Evolutionary conservation across 495 filamentous ascomycete genomes (phyloP).

Genomic region (Neohortaea acidophila): DNA sequence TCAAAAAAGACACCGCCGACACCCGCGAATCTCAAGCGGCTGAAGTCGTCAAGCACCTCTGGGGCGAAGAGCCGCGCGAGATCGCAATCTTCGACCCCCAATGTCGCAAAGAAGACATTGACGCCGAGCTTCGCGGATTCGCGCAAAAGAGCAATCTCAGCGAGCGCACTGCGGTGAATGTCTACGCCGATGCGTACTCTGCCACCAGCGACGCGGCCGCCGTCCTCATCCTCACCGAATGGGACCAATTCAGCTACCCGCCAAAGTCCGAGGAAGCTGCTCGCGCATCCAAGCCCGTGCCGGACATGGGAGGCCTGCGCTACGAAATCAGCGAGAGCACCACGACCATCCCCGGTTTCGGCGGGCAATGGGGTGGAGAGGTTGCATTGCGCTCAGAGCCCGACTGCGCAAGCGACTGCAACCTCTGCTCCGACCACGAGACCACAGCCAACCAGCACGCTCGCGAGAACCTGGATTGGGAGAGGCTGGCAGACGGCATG

Average conservation of each 20-base stretch:
- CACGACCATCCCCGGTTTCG: not conserved
- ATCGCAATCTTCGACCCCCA: constrained; percentile 65
- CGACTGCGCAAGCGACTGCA: constrained; percentile 19
- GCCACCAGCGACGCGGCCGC: constrained; percentile 40
- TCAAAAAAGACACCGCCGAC: constrained; percentile 71
- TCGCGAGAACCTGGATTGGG: constrained; percentile 35
- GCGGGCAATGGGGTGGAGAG: not conserved
- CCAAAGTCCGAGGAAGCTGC: constrained; percentile 24
- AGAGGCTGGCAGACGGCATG: constrained; percentile 39
- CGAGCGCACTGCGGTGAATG: constrained; percentile 18
- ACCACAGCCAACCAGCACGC: not conserved
- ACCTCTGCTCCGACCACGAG: not conserved
- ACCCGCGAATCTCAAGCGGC: constrained; percentile 59
- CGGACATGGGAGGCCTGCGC: not conserved
- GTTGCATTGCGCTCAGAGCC: not conserved
- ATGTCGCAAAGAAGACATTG: constrained; percentile 36
- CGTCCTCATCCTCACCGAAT: constrained; percentile 45
- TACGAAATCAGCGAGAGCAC: not conserved
- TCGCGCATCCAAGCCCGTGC: not conserved
- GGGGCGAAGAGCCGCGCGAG: constrained; percentile 44
- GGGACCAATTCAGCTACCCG: constrained; percentile 53
- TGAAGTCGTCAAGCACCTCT: constrained; percentile 47
- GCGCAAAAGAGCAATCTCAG: constrained; percentile 14
- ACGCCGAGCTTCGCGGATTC: constrained; percentile 24
- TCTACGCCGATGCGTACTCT: constrained; percentile 35